Evolutionary conservation across 2,329 filamentous ascomycete species (phyloP), one percentile per base, ranked within the genome.

Genomic region (Talaromyces verruculosus): DNA sequence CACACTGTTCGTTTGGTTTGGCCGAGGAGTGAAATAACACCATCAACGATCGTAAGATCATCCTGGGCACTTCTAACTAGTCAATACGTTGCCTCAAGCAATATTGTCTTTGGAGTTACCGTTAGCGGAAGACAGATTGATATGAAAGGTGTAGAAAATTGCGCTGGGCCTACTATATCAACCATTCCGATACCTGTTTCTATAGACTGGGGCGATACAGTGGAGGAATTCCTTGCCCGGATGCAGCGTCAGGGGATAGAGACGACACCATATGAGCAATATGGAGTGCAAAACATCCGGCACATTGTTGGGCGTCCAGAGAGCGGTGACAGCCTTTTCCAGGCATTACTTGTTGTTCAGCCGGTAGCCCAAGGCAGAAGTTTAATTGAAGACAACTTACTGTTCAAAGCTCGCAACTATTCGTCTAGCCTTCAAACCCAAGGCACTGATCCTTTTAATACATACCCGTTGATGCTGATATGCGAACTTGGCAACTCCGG

Each of bases 381-480:
- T 7, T 22, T 64, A 22, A 45, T 47, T 25, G 37, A 64, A 43
- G 53, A 64, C 11, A 58, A 33, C 5, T 33, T 35, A 10, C 25
- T 64, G 13, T 64, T 64, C 49, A 64, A 64, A n/a, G 61, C 47
- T 33, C 53, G 85, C 87, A 68, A 84, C 84, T 0, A 84, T 84
- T 0, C 80, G 84, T 61, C 86, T 87, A 70, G 85, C 85, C 1
- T 79, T 87, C 0, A 77, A 79, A 65, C 53, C 10, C 25, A 10
- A 64, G 47, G 53, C 35, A 55, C 22, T 28, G 61, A 64, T 39
- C 49, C 61, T 45, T 80, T 81, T 70, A 80, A 80, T 62, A 77
- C 77, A 1, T 88, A 88, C 72, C 81, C 84, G 1, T 79, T 88
- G 43, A 88, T 88, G 85, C 76, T 88, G 35, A 85, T 87, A 6